phyloP scores from a whole-genome alignment of 495 filamentous ascomycete species.

The Wilcoxina mikolae region DNA sequence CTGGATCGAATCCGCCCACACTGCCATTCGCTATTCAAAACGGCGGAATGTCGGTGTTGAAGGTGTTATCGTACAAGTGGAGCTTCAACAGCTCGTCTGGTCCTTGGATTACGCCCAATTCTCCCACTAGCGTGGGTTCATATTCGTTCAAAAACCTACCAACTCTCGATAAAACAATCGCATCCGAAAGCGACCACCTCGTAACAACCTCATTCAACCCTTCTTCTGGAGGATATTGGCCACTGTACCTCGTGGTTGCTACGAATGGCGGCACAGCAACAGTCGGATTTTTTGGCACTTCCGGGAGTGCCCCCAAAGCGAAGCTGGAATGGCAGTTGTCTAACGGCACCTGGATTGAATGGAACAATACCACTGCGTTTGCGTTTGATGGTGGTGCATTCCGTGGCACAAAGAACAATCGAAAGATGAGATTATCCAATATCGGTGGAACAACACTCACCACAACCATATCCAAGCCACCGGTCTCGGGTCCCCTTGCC shows the following conservation, averaged over 20 bases:
- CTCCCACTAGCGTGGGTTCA: constrained; percentile 7
- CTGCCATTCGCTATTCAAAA: constrained; percentile 22
- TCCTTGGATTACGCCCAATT: constrained; percentile 13
- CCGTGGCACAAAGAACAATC: constrained; percentile 21
- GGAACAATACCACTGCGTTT: constrained; percentile 24
- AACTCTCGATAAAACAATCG: constrained; percentile 13
- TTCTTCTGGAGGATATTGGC: constrained; percentile 22
- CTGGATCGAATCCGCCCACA: constrained; percentile 9
- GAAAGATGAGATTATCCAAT: constrained; percentile 31
- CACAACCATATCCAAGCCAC: constrained; percentile 34
- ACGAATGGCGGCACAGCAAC: constrained; percentile 27
- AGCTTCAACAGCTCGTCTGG: constrained; percentile 15
- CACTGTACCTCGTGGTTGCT: constrained; percentile 22
- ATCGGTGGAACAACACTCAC: constrained; percentile 29
- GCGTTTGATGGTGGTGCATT: constrained; percentile 28
- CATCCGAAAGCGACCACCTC: constrained; percentile 7
- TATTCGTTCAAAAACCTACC: constrained; percentile 30
- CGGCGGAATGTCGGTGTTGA: constrained; percentile 14
- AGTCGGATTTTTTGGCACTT: constrained; percentile 29
- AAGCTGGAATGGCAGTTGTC: constrained; percentile 31
- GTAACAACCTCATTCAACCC: constrained; percentile 29
- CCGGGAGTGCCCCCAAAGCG: constrained; percentile 25
- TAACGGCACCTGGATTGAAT: constrained; percentile 32
- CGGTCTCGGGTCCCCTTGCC: constrained; percentile 32
- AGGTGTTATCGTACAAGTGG: constrained; percentile 16